Percentiles rank a stretch among this genome's conserved stretches.
These are phyloP conservation scores for Xerocomellus amylosporus DNA, from an alignment of 768 basidiomycete genomes.

Conservation along the genomic window DNA sequence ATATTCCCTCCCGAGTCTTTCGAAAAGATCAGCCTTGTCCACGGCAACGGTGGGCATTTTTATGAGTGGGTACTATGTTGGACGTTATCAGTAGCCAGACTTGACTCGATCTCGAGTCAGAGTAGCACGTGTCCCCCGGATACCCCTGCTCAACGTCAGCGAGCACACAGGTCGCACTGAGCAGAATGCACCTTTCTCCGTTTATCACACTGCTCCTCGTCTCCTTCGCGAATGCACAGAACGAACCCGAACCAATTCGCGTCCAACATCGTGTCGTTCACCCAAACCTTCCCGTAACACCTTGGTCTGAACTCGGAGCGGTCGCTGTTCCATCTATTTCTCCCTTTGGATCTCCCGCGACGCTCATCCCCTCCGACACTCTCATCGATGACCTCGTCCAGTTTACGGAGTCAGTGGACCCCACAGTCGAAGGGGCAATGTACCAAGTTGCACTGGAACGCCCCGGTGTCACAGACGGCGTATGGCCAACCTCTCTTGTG, in stretches of 20 bases:
- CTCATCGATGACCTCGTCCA: slow-evolving; percentile 45
- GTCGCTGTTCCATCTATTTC: slow-evolving; percentile 30
- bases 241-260: slow-evolving; percentile 9
- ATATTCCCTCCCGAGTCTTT: slow-evolving; percentile 78
- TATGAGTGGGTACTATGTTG: neutral
- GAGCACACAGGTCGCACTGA: neutral
- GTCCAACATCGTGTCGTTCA: slow-evolving; percentile 34
- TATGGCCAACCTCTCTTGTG: slow-evolving; percentile 33
- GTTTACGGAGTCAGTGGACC: slow-evolving; percentile 41
- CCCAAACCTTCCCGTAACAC: slow-evolving; percentile 26
- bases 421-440: slow-evolving; percentile 41
- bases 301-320: slow-evolving; percentile 27
- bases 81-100: neutral
- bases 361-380: slow-evolving; percentile 40
- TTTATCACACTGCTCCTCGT: slow-evolving; percentile 14
- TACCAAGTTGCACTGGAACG: slow-evolving; percentile 71
- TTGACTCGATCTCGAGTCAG: neutral
- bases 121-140: slow-evolving; percentile 16
- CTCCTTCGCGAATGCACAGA: slow-evolving; percentile 11
- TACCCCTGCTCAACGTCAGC: slow-evolving; percentile 12
- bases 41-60: slow-evolving; percentile 93
- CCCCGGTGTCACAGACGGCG: slow-evolving; percentile 40
- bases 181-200: slow-evolving; percentile 7
- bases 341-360: slow-evolving; percentile 32
- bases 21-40: slow-evolving; percentile 93